These are phyloP conservation scores for Ophiostoma perfectum DNA, from an alignment of 2,329 filamentous ascomycete genomes.

Conservation along the genomic window DNA sequence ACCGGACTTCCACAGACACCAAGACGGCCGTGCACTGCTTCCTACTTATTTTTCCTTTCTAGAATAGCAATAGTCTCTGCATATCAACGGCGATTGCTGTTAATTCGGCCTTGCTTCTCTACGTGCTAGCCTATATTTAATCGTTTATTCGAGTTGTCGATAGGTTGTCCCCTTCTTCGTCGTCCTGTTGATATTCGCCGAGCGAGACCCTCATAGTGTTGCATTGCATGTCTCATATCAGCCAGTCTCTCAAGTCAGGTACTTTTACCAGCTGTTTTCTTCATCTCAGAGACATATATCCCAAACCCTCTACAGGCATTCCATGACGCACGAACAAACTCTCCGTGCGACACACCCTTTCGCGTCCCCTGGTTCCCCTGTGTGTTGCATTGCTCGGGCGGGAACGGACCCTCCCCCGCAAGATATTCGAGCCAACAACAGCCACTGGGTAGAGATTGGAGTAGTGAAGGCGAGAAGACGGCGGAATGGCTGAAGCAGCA, in stretches of 20 bases:
- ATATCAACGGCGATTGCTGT: background rate
- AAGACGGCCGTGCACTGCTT: too few relatives aligned
- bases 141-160: background rate
- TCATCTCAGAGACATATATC: background rate
- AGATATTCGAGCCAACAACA: background rate
- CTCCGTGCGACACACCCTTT: background rate
- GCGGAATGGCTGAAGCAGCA: too few relatives aligned
- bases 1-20: too few relatives aligned
- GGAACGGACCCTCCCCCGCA: background rate
- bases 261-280: background rate
- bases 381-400: background rate
- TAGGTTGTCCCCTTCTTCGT: too few relatives aligned
- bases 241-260: background rate
- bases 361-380: background rate
- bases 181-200: slow-evolving; percentile 9
- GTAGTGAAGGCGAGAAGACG: too few relatives aligned
- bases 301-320: too few relatives aligned
- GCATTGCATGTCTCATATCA: slow-evolving; percentile 1
- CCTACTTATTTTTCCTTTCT: too few relatives aligned
- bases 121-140: background rate
- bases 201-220: background rate
- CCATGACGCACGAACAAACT: background rate
- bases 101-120: background rate
- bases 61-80: background rate
- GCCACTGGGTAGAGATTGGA: background rate